A percentile compares a stretch with the other conserved stretches of the same genome.
Conservation (phyloP, 345 rosid genomes). For the Aegle marmelos region DNA sequence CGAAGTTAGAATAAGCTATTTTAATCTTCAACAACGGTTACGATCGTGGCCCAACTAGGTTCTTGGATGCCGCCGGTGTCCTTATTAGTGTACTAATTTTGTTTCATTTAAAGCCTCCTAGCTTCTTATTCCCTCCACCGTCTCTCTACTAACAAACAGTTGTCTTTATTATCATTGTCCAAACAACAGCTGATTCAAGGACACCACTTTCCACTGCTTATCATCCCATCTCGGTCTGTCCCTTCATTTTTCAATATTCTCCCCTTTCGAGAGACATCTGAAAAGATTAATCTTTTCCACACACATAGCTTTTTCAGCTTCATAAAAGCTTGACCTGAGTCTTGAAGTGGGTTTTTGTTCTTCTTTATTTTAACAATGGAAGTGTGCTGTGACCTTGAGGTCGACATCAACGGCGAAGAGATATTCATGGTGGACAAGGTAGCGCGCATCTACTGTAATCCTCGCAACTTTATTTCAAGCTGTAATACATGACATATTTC, state of each 20-base stretch:
- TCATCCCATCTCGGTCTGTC: background rate
- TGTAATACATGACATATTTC: background rate
- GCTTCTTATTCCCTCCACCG: slow-evolving; percentile 21
- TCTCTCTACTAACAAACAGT: slow-evolving; percentile 13
- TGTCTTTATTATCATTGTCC: slow-evolving; percentile 25
- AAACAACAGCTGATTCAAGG: slow-evolving; percentile 16
- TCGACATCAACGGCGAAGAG: slow-evolving; percentile 55
- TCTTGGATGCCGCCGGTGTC: background rate
- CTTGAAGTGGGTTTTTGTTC: slow-evolving; percentile 1
- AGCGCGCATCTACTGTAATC: background rate
- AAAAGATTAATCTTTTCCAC: slow-evolving; percentile 11
- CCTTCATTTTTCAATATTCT: background rate
- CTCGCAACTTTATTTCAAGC: background rate
- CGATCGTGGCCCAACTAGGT: background rate
- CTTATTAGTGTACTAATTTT: background rate
- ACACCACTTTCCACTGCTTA: background rate
- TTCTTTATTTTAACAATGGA: slow-evolving; percentile 28
- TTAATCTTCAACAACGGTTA: background rate
- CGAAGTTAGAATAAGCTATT: background rate
- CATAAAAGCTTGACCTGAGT: background rate
- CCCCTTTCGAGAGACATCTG: slow-evolving; percentile 1
- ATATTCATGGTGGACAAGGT: slow-evolving; percentile 56
- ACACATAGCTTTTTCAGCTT: background rate
- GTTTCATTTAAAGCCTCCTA: slow-evolving; percentile 5
- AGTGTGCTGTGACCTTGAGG: slow-evolving; percentile 42